These are phyloP conservation scores for Coemansia sp. DNA, from an alignment of 192 early-diverging fungal genomes.

Conservation along the genomic window DNA sequence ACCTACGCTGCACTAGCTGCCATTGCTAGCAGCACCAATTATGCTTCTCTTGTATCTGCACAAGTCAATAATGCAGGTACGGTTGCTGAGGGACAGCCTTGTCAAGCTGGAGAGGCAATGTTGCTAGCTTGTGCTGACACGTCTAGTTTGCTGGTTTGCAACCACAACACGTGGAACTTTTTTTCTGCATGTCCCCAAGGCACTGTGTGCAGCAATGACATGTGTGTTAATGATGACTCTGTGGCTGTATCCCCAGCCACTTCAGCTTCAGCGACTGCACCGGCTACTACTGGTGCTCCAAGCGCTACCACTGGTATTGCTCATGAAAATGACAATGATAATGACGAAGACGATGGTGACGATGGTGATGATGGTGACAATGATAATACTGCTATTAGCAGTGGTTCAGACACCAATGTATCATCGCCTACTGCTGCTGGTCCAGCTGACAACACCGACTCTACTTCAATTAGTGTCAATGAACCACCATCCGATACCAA, in stretches of 20 bases:
- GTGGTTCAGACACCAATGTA: too few species aligned
- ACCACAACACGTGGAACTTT: background rate
- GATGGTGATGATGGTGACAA: too few species aligned
- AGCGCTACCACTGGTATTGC: background rate
- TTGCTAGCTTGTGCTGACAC: background rate
- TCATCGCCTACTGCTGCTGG: too few species aligned
- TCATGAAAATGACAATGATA: background rate
- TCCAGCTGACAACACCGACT: too few species aligned
- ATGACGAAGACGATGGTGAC: too few species aligned
- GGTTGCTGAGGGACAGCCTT: background rate
- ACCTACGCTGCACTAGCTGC: background rate
- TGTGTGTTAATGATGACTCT: background rate
- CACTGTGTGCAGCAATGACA: background rate
- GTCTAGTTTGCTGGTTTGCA: background rate
- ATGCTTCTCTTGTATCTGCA: background rate
- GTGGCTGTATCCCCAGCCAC: background rate
- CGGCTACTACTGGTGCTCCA: too few species aligned
- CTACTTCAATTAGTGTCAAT: too few species aligned
- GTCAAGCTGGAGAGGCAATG: background rate
- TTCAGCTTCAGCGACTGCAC: too few species aligned
- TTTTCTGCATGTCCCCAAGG: constrained; percentile 1
- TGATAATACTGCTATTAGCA: too few species aligned
- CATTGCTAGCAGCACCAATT: background rate
- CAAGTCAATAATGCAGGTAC: background rate
- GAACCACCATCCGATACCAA: background rate